A percentile compares a stretch with the other conserved stretches of the same genome.
phyloP scores from a whole-genome alignment of 2,329 filamentous ascomycete genomes.

The Fusarium odoratissimum region DNA sequence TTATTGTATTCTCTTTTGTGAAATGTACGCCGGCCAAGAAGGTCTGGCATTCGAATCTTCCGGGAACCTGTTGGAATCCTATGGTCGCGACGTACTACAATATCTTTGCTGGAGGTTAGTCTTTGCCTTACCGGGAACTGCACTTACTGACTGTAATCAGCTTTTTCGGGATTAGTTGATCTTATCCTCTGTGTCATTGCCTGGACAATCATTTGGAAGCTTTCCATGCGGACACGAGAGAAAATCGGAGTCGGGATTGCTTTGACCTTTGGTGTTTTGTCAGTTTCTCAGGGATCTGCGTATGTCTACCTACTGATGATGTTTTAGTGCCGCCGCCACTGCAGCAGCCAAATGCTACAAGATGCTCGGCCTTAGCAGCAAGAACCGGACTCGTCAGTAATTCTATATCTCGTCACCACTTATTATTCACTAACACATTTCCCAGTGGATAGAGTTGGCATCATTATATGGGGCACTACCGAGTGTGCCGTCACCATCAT shows the following conservation, averaged over 20 bases:
- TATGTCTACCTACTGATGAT: accelerated
- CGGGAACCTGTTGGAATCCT: not conserved
- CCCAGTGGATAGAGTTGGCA: not conserved
- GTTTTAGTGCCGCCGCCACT: not conserved
- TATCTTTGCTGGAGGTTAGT: not conserved
- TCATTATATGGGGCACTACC: constrained; percentile 1
- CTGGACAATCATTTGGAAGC: constrained; percentile 8
- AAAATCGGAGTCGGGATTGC: constrained; percentile 5
- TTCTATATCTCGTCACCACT: accelerated
- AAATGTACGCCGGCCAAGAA: not conserved
- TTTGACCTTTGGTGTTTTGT: constrained; percentile 10
- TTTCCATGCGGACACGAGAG: not conserved
- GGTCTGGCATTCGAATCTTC: not conserved
- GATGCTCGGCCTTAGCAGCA: not conserved
- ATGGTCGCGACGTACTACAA: constrained; percentile 7
- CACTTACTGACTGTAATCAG: accelerated
- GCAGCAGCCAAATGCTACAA: not conserved
- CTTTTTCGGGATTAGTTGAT: not conserved
- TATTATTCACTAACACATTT: not conserved
- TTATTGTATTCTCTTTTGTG: not conserved
- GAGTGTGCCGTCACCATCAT: not conserved
- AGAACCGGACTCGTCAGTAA: constrained; percentile 1
- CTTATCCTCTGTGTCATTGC: not conserved
- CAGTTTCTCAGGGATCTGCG: accelerated
- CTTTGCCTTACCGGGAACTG: accelerated